A percentile compares a stretch with the other conserved stretches of the same genome.
Conservation (phyloP, 768 basidiomycete genomes). For the Daedalea quercina region DNA sequence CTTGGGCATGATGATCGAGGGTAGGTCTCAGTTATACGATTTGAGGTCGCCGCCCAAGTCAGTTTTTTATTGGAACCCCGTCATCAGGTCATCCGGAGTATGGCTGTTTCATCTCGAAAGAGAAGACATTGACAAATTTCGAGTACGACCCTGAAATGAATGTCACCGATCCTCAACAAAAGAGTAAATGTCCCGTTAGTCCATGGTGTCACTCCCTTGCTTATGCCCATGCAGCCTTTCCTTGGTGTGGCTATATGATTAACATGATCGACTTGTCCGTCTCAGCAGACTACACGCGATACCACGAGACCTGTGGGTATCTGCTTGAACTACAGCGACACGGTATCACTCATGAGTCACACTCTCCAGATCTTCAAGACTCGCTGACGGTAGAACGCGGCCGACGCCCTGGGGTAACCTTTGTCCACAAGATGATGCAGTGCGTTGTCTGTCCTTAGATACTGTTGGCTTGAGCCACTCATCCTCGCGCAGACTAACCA, state of each 20-base stretch:
- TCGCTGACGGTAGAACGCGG: slow-evolving; percentile 68
- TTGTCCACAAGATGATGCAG: slow-evolving; percentile 72
- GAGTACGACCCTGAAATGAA: slow-evolving; percentile 51
- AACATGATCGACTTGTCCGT: slow-evolving; percentile 73
- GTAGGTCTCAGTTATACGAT: slow-evolving; percentile 28
- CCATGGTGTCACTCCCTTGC: neutral
- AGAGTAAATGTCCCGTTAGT: slow-evolving; percentile 25
- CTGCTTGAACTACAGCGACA: neutral
- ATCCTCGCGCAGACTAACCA: slow-evolving; percentile 48
- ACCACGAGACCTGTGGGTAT: slow-evolving; percentile 47
- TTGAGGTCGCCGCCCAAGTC: neutral
- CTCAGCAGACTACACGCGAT: slow-evolving; percentile 71
- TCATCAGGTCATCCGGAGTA: slow-evolving; percentile 82
- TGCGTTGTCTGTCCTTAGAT: slow-evolving; percentile 26
- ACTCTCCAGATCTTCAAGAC: slow-evolving; percentile 50
- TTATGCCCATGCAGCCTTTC: slow-evolving; percentile 52
- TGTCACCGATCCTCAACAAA: slow-evolving; percentile 40
- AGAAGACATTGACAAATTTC: slow-evolving; percentile 90
- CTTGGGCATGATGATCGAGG: slow-evolving; percentile 68
- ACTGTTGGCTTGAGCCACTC: neutral
- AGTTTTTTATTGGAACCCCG: neutral
- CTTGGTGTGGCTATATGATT: slow-evolving; percentile 90
- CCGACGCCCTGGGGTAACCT: slow-evolving; percentile 55
- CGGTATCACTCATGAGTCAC: neutral
- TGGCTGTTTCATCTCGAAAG: slow-evolving; percentile 82